Conservation (phyloP, 345 rosid species). For the Bruguiera gymnorhiza region DNA sequence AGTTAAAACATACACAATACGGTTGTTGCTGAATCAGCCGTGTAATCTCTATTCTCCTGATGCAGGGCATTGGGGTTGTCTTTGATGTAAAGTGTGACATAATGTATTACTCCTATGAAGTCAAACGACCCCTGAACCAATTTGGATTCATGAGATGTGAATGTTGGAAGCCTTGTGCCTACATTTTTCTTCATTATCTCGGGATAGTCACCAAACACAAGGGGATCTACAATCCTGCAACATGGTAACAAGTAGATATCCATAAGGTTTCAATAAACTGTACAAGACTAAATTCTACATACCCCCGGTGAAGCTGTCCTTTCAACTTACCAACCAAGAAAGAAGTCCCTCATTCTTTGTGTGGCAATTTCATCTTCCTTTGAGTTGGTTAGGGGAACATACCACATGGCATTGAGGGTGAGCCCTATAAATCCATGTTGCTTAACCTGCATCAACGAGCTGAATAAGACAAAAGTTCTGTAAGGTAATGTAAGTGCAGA, state of each 20-base stretch:
- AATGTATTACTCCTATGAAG: constrained; percentile 53
- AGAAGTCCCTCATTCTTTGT: constrained; percentile 40
- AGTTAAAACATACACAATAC: constrained; percentile 24
- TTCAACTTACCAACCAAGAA: constrained; percentile 39
- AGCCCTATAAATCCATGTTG: constrained; percentile 42
- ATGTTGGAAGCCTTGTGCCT: constrained; percentile 64
- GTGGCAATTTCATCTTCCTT: constrained; percentile 35
- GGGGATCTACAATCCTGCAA: constrained; percentile 58
- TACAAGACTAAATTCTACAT: neutral
- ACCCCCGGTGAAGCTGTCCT: neutral
- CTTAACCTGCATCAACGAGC: constrained; percentile 23
- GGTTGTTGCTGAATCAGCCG: constrained; percentile 28
- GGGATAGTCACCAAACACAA: constrained; percentile 76
- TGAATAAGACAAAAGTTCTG: neutral
- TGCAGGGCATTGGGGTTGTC: constrained; percentile 31
- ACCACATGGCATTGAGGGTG: constrained; percentile 23
- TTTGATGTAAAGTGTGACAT: constrained; percentile 24
- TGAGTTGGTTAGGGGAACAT: constrained; percentile 32
- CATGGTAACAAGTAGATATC: neutral
- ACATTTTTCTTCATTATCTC: constrained; percentile 50
- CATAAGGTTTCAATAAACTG: neutral
- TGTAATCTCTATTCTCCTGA: constrained; percentile 28
- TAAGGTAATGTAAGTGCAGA: neutral
- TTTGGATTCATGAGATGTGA: constrained; percentile 51
- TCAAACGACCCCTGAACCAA: constrained; percentile 59